Evolutionary conservation across 257 asterid genomes (phyloP).

Genomic region (Striga asiatica): DNA sequence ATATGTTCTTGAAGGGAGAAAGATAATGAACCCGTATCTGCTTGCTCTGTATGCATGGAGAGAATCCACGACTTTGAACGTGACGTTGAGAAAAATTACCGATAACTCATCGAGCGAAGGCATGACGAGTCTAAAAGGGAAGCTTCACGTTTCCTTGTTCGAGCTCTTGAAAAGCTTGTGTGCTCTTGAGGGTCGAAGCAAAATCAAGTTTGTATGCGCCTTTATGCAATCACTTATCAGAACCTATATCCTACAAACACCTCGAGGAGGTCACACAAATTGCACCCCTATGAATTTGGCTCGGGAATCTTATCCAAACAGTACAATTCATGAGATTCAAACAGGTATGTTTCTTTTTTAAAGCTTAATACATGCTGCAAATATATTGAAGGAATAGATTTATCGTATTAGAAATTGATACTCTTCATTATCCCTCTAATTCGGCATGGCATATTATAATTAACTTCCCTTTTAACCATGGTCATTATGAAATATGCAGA

Average conservation of each 20-base stretch:
- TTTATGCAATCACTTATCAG: conserved; percentile 28
- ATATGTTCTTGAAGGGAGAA: conserved; percentile 45
- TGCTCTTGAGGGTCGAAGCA: conserved; percentile 25
- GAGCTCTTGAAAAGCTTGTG: conserved; percentile 27
- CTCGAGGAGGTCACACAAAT: conserved; percentile 17
- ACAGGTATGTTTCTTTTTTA: too few species aligned
- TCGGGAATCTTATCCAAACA: conserved; percentile 23
- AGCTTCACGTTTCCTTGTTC: conserved; percentile 31
- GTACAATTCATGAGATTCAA: conserved; percentile 26
- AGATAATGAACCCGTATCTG: conserved; percentile 42
- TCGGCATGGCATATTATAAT: too few species aligned
- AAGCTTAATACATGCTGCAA: too few species aligned
- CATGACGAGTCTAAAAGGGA: conserved; percentile 23
- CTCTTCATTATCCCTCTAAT: too few species aligned
- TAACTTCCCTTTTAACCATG: too few species aligned
- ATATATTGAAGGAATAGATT: too few species aligned
- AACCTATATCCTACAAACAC: conserved; percentile 37
- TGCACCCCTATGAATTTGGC: conserved; percentile 13
- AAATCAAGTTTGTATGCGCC: conserved; percentile 14
- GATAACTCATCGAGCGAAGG: conserved; percentile 12
- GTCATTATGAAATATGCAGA: conserved; percentile 36
- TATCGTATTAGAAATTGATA: too few species aligned
- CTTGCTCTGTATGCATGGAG: conserved; percentile 31
- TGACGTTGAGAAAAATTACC: conserved; percentile 25
- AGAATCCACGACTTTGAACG: conserved; percentile 42